phyloP scores from a whole-genome alignment of 2,329 filamentous ascomycete genomes.

The Ophiostoma piceae region DNA sequence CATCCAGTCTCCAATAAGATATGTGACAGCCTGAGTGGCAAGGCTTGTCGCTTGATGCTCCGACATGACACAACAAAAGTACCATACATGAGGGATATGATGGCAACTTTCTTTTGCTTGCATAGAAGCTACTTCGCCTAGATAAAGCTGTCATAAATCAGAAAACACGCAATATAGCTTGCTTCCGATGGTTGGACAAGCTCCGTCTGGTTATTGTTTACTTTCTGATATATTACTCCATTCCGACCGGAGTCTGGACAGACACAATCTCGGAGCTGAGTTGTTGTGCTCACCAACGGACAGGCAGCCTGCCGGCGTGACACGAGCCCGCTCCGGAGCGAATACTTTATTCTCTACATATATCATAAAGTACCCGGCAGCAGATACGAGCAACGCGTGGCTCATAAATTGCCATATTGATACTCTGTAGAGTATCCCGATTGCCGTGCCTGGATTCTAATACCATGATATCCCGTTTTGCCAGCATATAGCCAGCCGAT shows the following conservation, averaged over 20 bases:
- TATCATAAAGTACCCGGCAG: background rate
- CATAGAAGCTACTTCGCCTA: background rate
- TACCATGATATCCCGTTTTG: background rate
- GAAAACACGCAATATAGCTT: background rate
- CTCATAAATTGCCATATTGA: background rate
- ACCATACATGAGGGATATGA: background rate
- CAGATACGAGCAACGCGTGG: constrained; percentile 9
- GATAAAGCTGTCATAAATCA: background rate
- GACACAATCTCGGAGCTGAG: background rate
- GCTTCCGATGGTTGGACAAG: constrained; percentile 8
- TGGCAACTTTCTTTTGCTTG: background rate
- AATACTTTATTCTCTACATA: background rate
- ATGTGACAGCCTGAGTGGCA: background rate
- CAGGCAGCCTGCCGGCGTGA: constrained; percentile 5
- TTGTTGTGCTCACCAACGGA: constrained; percentile 1
- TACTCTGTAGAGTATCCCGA: background rate
- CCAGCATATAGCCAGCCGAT: background rate
- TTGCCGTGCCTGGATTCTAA: background rate
- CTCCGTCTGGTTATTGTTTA: background rate
- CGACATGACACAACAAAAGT: constrained; percentile 9
- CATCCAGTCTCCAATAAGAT: background rate
- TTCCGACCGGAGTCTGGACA: background rate
- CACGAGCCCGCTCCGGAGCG: background rate
- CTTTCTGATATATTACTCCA: background rate
- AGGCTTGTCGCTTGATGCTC: constrained; percentile 1